A percentile compares a stretch with the other conserved stretches of the same genome.
Evolutionary conservation across 2,329 filamentous ascomycete species (phyloP).

Genomic region (Gnomoniopsis smithogilvyi): DNA sequence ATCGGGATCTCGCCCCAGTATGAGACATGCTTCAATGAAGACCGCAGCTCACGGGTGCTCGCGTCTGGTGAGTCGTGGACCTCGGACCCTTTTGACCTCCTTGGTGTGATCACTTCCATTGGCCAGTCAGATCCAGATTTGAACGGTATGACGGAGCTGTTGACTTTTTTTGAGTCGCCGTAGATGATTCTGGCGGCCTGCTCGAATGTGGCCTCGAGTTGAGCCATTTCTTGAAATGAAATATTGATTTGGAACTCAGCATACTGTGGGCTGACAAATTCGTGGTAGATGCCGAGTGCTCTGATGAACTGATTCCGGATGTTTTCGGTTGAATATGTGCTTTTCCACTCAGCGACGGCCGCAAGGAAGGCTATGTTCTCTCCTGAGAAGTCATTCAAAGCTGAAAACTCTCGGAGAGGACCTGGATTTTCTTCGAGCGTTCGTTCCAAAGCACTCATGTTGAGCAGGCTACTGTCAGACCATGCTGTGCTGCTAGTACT

Average conservation of each 20-base stretch:
- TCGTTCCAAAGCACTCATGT: constrained; percentile 61
- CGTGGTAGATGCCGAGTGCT: constrained; percentile 59
- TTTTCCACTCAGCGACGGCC: constrained; percentile 55
- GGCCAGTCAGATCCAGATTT: constrained; percentile 19
- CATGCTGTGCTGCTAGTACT: constrained; percentile 18
- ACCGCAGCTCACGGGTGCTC: constrained; percentile 9
- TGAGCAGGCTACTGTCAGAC: constrained; percentile 44
- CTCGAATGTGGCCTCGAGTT: constrained; percentile 56
- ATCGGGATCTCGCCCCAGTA: constrained; percentile 43
- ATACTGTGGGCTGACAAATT: constrained; percentile 57
- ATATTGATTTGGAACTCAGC: constrained; percentile 68
- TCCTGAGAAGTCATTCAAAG: constrained; percentile 64
- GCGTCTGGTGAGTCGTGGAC: constrained; percentile 8
- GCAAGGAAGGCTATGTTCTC: constrained; percentile 69
- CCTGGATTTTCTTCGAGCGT: constrained; percentile 57
- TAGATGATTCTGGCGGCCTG: constrained; percentile 44
- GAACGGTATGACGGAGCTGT: constrained; percentile 44
- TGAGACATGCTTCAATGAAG: neutral
- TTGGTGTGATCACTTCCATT: constrained; percentile 3
- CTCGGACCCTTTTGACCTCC: neutral
- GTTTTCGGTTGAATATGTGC: constrained; percentile 26
- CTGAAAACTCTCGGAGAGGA: constrained; percentile 62
- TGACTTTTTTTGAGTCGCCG: constrained; percentile 35
- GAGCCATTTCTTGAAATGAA: constrained; percentile 51
- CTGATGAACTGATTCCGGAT: constrained; percentile 52